Conservation (phyloP, 2,329 filamentous ascomycete genomes). For the Ophiostoma sp. region DNA sequence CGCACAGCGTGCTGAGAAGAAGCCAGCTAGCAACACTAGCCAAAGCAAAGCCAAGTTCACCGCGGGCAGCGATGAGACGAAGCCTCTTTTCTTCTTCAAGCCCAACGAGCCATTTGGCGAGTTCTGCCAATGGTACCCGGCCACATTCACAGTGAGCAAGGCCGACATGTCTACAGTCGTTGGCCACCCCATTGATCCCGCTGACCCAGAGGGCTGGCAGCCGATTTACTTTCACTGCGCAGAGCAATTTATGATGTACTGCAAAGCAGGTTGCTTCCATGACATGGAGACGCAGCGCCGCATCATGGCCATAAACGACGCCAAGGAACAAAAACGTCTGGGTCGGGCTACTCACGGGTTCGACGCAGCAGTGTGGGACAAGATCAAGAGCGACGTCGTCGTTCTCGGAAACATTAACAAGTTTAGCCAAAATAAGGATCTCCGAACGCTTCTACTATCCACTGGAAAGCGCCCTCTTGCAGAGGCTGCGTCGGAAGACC, state of each 20-base stretch:
- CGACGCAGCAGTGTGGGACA: constrained; percentile 21
- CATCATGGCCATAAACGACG: constrained; percentile 19
- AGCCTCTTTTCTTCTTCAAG: constrained; percentile 33
- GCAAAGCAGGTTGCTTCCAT: constrained; percentile 21
- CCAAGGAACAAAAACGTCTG: constrained; percentile 23
- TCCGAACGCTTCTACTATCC: constrained; percentile 40
- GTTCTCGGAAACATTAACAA: constrained; percentile 58
- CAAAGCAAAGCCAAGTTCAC: background rate
- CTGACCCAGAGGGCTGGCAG: constrained; percentile 23
- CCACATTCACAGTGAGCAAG: constrained; percentile 31
- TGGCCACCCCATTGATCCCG: constrained; percentile 27
- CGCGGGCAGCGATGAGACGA: background rate
- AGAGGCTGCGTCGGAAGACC: constrained; percentile 55
- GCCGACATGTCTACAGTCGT: constrained; percentile 30
- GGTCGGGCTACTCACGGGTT: constrained; percentile 20
- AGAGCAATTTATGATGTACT: constrained; percentile 26
- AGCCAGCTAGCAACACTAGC: too few species aligned
- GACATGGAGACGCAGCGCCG: constrained; percentile 17
- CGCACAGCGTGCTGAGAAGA: too few species aligned
- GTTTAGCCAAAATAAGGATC: constrained; percentile 40
- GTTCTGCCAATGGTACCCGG: constrained; percentile 36
- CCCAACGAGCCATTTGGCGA: constrained; percentile 32
- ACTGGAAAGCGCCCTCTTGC: constrained; percentile 57
- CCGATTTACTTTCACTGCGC: constrained; percentile 33
- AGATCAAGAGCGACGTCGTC: constrained; percentile 38